phyloP scores from a whole-genome alignment of 441 rosid genomes.

The Arabidopsis lyrata region DNA sequence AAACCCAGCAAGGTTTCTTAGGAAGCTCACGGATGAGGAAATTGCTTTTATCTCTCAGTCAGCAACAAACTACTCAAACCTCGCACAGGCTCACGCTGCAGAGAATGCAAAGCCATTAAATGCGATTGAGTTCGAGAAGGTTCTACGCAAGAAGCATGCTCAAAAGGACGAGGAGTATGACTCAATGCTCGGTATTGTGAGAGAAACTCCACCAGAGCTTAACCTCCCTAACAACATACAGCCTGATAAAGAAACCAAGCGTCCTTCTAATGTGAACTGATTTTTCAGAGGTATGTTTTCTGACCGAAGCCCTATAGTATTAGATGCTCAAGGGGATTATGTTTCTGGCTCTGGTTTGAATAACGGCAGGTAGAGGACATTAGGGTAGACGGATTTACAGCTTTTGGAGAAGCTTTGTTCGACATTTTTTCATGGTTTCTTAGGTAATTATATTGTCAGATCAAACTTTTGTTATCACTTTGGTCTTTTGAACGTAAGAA shows the following conservation, averaged over 20 bases:
- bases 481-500: constrained; percentile 25
- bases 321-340: constrained; percentile 30
- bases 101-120: constrained; percentile 87
- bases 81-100: constrained; percentile 85
- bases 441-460: constrained; percentile 25
- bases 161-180: constrained; percentile 79
- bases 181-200: constrained; percentile 85
- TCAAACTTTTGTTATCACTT: constrained; percentile 18
- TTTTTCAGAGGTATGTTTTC: constrained; percentile 39
- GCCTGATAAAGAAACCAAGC: constrained; percentile 60
- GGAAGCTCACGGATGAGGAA: constrained; percentile 83
- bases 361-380: constrained; percentile 33
- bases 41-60: constrained; percentile 72
- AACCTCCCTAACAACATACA: constrained; percentile 70
- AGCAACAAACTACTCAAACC: constrained; percentile 83
- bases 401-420: constrained; percentile 29
- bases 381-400: constrained; percentile 23
- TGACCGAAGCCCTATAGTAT: constrained; percentile 2
- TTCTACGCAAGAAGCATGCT: constrained; percentile 81
- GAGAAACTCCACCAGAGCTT: constrained; percentile 83
- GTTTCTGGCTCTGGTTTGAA: constrained; percentile 37
- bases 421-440: constrained; percentile 18
- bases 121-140: constrained; percentile 90
- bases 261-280: constrained; percentile 54
- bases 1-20: constrained; percentile 90